These are phyloP conservation scores for Nicotiana noctiflora DNA, from an alignment of 257 asterid species.

Conservation along the genomic window DNA sequence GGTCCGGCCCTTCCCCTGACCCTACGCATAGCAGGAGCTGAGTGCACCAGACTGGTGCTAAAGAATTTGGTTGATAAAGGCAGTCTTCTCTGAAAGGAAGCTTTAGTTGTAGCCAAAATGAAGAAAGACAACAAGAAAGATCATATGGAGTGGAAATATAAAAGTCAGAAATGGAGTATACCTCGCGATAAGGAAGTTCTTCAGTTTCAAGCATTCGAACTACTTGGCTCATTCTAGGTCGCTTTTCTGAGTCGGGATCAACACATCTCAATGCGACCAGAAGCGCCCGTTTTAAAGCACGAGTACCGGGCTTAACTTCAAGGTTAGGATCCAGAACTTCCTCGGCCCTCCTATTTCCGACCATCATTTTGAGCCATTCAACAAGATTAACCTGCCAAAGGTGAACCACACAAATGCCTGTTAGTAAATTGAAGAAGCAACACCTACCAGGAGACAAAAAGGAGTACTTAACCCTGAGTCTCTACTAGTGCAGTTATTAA, in stretches of 20 bases:
- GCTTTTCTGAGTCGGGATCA: conserved; percentile 89
- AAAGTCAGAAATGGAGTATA: conserved; percentile 12
- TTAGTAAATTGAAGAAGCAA: not conserved
- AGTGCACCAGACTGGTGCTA: too few relatives aligned
- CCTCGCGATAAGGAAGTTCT: conserved; percentile 76
- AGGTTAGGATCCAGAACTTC: conserved; percentile 85
- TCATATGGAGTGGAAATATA: not conserved
- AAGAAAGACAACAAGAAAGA: not conserved
- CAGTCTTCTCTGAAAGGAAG: not conserved
- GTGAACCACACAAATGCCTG: not conserved
- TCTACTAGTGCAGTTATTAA: not conserved
- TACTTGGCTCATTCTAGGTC: conserved; percentile 91
- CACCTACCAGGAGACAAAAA: not conserved
- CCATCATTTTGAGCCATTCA: conserved; percentile 98
- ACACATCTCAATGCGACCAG: conserved; percentile 86
- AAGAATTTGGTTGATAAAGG: not conserved
- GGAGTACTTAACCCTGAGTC: not conserved
- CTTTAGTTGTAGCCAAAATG: not conserved
- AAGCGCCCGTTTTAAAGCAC: conserved; percentile 81
- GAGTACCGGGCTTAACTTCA: conserved; percentile 61
- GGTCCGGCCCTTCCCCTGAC: too few relatives aligned
- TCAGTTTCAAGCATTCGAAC: conserved; percentile 89
- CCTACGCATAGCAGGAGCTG: too few relatives aligned
- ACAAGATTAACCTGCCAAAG: conserved; percentile 81
- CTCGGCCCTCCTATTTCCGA: conserved; percentile 81